Conservation (phyloP, 2,329 filamentous ascomycete genomes). For the Incumbomyces delicatus region DNA sequence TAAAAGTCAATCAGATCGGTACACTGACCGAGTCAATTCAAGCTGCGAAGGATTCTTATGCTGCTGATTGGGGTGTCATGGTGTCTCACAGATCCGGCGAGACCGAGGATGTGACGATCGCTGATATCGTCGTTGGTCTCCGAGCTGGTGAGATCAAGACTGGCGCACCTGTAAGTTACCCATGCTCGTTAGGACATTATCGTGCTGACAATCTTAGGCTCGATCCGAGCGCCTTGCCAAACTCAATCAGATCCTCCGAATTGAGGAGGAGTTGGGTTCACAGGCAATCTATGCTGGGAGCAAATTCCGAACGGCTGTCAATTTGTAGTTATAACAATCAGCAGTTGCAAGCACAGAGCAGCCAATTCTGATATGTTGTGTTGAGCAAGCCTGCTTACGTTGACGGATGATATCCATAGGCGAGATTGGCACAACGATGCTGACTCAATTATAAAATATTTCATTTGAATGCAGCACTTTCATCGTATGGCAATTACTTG, state of each 20-base stretch:
- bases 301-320: constrained; percentile 85
- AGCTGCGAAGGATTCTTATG: constrained; percentile 96
- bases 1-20: constrained; percentile 99
- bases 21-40: constrained; percentile 98
- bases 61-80: constrained; percentile 96
- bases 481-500: no score
- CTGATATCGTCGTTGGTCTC: constrained; percentile 94
- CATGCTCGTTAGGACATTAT: not conserved
- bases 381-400: no score
- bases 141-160: constrained; percentile 98
- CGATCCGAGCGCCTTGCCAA: constrained; percentile 98
- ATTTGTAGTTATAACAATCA: constrained; percentile 52
- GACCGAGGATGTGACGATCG: constrained; percentile 99
- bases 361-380: no score
- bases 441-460: no score
- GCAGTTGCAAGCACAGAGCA: no score
- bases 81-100: constrained; percentile 98
- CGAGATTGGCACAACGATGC: no score
- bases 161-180: constrained; percentile 58
- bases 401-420: no score
- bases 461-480: no score
- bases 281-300: constrained; percentile 84
- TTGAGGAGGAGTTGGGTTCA: constrained; percentile 95
- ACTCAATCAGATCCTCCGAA: constrained; percentile 99
- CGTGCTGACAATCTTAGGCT: constrained; percentile 31